Evolutionary conservation across 1,284 basidiomycete genomes (phyloP).

Genomic region (Testicularia cyperi): DNA sequence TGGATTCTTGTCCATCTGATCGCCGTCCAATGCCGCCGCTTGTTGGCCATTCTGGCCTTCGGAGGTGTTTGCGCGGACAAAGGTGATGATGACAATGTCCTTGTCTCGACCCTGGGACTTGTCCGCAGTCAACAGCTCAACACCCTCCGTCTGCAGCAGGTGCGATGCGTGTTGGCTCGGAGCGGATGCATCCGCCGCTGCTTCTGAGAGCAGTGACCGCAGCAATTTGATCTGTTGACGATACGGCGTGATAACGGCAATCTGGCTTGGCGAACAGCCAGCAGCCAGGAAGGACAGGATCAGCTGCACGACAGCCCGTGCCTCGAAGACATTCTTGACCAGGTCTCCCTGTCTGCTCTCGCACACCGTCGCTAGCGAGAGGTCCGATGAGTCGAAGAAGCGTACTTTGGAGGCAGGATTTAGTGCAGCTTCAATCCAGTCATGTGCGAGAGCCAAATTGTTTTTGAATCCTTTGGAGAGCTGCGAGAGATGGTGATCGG

Average conservation of each 20-base stretch:
- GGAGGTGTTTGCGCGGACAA: conserved; percentile 50
- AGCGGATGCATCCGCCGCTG: too few species aligned
- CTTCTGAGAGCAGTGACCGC: conserved; percentile 62
- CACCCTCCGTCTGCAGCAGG: too few species aligned
- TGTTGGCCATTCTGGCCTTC: too few species aligned
- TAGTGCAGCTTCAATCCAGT: conserved; percentile 64
- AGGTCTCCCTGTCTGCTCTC: conserved; percentile 58
- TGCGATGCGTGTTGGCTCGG: too few species aligned
- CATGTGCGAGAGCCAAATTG: too few species aligned
- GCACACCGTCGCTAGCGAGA: conserved; percentile 72
- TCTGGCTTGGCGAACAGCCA: conserved; percentile 71
- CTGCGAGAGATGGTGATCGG: too few species aligned
- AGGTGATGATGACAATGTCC: conserved; percentile 48
- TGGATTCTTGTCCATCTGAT: too few species aligned
- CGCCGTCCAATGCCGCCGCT: too few species aligned
- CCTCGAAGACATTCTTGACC: conserved; percentile 76
- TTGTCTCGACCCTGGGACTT: conserved; percentile 87
- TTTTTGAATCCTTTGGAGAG: too few species aligned
- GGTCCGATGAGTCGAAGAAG: conserved; percentile 82
- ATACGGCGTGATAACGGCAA: conserved; percentile 88
- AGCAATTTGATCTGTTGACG: conserved; percentile 91
- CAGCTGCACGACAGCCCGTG: conserved; percentile 67
- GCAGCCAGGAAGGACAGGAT: conserved; percentile 68
- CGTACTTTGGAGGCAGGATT: conserved; percentile 77
- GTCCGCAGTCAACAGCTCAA: conserved; percentile 93